A percentile compares a stretch with the other conserved stretches of the same genome.
Conservation (phyloP, 805 yeast genomes). For the Cyberlindnera saturnus region DNA sequence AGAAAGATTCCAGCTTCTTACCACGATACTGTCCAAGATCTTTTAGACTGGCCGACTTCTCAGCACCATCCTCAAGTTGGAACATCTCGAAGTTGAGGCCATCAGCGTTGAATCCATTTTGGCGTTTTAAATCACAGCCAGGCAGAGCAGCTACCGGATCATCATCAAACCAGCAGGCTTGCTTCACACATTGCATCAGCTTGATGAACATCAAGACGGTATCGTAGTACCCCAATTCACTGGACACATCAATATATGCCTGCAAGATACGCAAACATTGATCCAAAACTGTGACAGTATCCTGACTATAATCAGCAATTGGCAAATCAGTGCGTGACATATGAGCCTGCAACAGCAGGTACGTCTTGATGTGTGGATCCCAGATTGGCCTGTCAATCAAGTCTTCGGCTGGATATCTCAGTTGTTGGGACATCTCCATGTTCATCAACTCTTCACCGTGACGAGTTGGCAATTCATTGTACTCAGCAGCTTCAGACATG, state of each 20-base stretch:
- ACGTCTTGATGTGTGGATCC: constrained; percentile 76
- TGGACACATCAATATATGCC: constrained; percentile 84
- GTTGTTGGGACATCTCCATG: constrained; percentile 69
- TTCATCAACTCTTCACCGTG: constrained; percentile 62
- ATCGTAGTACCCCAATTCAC: constrained; percentile 69
- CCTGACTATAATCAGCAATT: constrained; percentile 92
- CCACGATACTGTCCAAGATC: constrained; percentile 29
- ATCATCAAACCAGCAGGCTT: constrained; percentile 80
- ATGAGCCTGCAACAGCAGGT: constrained; percentile 81
- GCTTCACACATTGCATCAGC: constrained; percentile 83
- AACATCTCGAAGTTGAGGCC: constrained; percentile 15
- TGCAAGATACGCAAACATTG: constrained; percentile 92
- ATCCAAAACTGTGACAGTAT: constrained; percentile 87
- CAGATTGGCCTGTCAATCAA: constrained; percentile 70
- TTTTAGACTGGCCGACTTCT: constrained; percentile 2
- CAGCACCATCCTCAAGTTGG: not conserved
- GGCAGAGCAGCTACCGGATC: constrained; percentile 45
- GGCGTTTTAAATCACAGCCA: constrained; percentile 19
- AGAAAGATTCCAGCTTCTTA: constrained; percentile 27
- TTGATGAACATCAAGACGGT: constrained; percentile 58
- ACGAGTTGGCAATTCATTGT: constrained; percentile 75
- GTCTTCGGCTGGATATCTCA: constrained; percentile 62
- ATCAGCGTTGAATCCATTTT: constrained; percentile 12
- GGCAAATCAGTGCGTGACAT: constrained; percentile 84
- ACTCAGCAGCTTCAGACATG: constrained; percentile 84